Evolutionary conservation across 1,284 basidiomycete species (phyloP).

Genomic region (Austroboletus niveus): DNA sequence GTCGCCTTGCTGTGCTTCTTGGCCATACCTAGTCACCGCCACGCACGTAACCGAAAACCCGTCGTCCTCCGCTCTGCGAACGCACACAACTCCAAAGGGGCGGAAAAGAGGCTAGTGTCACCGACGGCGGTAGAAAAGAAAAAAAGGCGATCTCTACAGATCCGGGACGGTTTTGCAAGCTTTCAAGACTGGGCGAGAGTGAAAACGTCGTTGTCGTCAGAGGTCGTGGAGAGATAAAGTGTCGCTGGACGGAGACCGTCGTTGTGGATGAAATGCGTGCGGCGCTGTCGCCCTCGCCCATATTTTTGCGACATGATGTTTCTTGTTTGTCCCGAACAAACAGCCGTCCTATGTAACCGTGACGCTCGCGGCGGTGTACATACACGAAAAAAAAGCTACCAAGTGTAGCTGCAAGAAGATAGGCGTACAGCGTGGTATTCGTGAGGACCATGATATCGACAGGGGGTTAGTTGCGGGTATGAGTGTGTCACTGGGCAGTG

Average conservation of each 20-base stretch:
- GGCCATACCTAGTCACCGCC: conserved; percentile 14
- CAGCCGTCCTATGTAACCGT: conserved; percentile 15
- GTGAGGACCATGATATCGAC: conserved; percentile 10
- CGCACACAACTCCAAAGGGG: background rate
- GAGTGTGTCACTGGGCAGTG: conserved; percentile 10
- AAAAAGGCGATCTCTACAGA: conserved; percentile 50
- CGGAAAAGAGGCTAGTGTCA: conserved; percentile 1
- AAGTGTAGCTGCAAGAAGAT: conserved; percentile 1
- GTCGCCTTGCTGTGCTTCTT: conserved; percentile 17
- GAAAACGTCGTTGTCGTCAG: conserved; percentile 1
- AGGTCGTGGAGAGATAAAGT: conserved; percentile 2
- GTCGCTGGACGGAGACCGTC: conserved; percentile 6
- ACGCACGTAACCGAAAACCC: background rate
- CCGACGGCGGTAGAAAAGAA: background rate
- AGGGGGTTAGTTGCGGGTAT: conserved; percentile 13
- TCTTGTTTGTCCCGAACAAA: conserved; percentile 34
- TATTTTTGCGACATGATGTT: conserved; percentile 41
- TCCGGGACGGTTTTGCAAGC: conserved; percentile 54
- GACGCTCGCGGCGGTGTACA: background rate
- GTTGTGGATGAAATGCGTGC: conserved; percentile 29
- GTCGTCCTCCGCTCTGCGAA: no score
- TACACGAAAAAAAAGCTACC: background rate
- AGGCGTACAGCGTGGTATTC: conserved; percentile 14
- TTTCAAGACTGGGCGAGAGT: conserved; percentile 43
- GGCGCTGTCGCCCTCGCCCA: conserved; percentile 22